phyloP scores from a whole-genome alignment of 768 basidiomycete species.

The Auricularia cornea region DNA sequence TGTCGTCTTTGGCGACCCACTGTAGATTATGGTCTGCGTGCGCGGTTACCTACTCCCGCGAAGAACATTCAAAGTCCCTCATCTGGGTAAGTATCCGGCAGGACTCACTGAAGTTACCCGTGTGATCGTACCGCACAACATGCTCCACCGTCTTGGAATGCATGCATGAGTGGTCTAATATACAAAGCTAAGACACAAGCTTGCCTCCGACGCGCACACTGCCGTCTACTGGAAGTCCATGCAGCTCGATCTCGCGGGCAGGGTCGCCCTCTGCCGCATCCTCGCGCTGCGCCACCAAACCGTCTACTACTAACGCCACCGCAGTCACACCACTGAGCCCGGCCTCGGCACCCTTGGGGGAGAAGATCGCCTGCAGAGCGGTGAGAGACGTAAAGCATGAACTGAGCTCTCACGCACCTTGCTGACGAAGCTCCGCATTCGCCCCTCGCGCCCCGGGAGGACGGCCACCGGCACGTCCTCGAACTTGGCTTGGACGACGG shows the following conservation, averaged over 20 bases:
- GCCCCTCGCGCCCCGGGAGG: slow-evolving; percentile 65
- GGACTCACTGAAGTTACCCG: too few species aligned
- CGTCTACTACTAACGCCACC: slow-evolving; percentile 50
- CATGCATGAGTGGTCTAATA: too few species aligned
- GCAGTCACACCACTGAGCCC: slow-evolving; percentile 59
- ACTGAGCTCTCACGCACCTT: slow-evolving; percentile 41
- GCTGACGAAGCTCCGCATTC: slow-evolving; percentile 66
- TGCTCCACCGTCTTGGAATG: too few species aligned
- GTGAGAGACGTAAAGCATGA: background rate
- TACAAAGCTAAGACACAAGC: slow-evolving; percentile 5
- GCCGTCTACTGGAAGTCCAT: slow-evolving; percentile 59
- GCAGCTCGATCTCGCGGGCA: slow-evolving; percentile 42
- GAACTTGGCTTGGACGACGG: slow-evolving; percentile 55
- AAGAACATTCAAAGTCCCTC: too few species aligned
- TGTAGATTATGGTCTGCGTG: too few species aligned
- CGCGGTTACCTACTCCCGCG: too few species aligned
- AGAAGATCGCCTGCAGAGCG: slow-evolving; percentile 54
- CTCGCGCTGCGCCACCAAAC: slow-evolving; percentile 40
- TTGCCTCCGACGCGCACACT: slow-evolving; percentile 60
- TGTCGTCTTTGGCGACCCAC: too few species aligned
- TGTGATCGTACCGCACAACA: too few species aligned
- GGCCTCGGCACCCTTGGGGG: slow-evolving; percentile 53
- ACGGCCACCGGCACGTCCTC: slow-evolving; percentile 70
- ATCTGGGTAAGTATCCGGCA: too few species aligned
- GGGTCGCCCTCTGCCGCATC: slow-evolving; percentile 25